phyloP scores from a whole-genome alignment of 345 rosid species.

The Adansonia digitata region DNA sequence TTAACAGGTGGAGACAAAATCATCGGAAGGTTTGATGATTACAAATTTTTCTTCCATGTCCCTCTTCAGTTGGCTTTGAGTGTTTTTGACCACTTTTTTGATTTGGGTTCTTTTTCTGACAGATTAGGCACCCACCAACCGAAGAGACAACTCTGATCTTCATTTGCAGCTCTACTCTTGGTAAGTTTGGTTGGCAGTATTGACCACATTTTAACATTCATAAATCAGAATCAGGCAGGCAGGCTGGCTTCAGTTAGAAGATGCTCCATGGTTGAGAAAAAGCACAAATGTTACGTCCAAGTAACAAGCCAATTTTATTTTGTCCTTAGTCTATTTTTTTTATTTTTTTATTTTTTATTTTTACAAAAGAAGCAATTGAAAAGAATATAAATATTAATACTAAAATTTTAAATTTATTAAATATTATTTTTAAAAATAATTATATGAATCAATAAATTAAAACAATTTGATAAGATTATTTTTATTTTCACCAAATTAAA shows the following conservation, averaged over 20 bases:
- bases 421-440: no score
- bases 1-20: conserved; percentile 4
- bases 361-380: no score
- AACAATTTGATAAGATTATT: no score
- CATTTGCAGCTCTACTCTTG: background rate
- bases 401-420: no score
- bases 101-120: background rate
- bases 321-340: no score
- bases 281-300: background rate
- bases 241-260: background rate
- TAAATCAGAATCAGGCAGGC: no score
- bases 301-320: background rate
- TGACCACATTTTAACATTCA: no score
- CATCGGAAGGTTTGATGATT: conserved; percentile 2
- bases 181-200: background rate
- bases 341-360: no score
- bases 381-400: no score
- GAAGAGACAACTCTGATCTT: background rate
- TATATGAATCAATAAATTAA: no score
- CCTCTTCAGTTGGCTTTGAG: background rate
- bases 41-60: background rate
- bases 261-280: background rate
- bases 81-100: background rate
- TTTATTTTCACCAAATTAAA: no score
- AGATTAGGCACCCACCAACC: background rate